Base-by-base conservation (phyloP, 495 filamentous ascomycete genomes). In the Hypomontagnella monticulosa region DNA sequence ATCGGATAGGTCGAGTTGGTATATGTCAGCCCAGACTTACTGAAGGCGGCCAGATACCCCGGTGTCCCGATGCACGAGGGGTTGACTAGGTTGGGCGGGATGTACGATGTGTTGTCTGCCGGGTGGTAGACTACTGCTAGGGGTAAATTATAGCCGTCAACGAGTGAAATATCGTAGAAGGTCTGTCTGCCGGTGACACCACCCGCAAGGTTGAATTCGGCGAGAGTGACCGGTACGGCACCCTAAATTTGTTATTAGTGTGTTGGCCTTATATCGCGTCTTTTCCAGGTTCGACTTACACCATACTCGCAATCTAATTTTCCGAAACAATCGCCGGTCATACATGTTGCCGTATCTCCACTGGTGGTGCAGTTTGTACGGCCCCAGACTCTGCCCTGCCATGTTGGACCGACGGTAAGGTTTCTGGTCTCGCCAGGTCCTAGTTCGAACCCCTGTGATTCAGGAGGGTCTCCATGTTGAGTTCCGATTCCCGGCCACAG, bases 81-180 rank as follows among this genome's bases (percentile, higher is more conserved):
- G 71, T 91, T 92, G 14, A 86, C 90, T n/a, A 91, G 79, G 67
- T 90, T 91, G 4, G 88, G 88, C 11, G 89, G 88, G 61, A 92
- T 85, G 61, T 83, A 81, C 10, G 75, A 78, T 7, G 78, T 75
- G 71, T 89, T 85, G 27, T 80, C 70, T 18, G 78, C 80, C 27
- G 79, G 87, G 44, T 84, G 79, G 71, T 82, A 88, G 52, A 89
- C 77, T 57, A 94, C 87, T 23, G 80, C 88, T 51, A 94, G 64
- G 5, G 89, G 89, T 7, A 93, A 76, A 73, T 93, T 93, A 81
- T 93, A 93, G 38, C 91, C 91, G 72, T 94, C 91, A 23, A 94
- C 91, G 33, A 93, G 83, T 33, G 89, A 92, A 60, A 94, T 89
- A 74, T 94, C 91, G 74, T 93, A 93, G 74, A 89, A 93, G 4